Percentiles rank a stretch among this genome's conserved stretches.
These are phyloP conservation scores for Zygosaccharomyces gambellarensis DNA, from an alignment of 805 yeast genomes.

Conservation along the genomic window DNA sequence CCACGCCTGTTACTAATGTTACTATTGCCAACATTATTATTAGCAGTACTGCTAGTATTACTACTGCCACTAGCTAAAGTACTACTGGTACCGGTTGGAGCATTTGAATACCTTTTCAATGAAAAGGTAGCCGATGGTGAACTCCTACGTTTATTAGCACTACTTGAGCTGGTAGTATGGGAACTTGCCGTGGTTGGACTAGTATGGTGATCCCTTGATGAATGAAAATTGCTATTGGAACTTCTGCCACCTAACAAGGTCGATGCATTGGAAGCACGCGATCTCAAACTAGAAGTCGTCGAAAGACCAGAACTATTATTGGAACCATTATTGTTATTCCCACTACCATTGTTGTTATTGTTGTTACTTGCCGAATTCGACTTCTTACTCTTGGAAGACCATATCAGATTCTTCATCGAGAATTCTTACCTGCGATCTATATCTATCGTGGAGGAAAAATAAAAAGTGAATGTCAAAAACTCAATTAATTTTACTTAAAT, in stretches of 20 bases:
- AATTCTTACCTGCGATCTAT: neutral
- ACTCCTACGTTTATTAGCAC: constrained; percentile 10
- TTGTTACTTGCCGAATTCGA: constrained; percentile 8
- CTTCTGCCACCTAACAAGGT: neutral
- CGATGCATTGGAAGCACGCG: neutral
- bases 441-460: neutral
- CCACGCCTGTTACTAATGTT: neutral
- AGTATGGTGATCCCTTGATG: neutral
- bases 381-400: constrained; percentile 24
- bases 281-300: neutral
- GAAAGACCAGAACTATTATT: neutral
- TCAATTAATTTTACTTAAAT: too few species aligned
- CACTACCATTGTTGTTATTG: neutral
- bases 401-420: constrained; percentile 23
- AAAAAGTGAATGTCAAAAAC: neutral
- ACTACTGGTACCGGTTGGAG: neutral
- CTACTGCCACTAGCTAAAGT: neutral
- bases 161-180: constrained; percentile 1
- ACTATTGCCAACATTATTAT: neutral
- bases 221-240: neutral
- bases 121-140: constrained; percentile 11
- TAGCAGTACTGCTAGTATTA: neutral
- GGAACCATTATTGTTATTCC: neutral
- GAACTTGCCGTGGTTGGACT: constrained; percentile 5
- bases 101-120: constrained; percentile 8